Evolutionary conservation across 1,139 yeast species (phyloP), one percentile per base, ranked within the genome.

Genomic region (Sugiyamaella novakii): DNA sequence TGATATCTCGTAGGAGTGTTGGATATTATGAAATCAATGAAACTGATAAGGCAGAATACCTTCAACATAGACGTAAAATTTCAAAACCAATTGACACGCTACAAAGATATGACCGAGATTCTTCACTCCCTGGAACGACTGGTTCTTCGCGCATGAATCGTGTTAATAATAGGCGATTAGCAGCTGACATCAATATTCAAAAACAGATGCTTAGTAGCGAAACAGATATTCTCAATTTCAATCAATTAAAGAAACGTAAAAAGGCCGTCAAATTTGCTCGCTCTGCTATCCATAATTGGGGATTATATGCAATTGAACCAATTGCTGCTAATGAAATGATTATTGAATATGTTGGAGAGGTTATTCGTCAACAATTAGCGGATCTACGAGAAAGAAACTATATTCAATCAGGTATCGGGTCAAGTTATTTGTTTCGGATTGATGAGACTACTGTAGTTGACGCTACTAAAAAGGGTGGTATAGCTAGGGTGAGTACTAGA

Each of bases 261-360:
- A 92, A 92, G 65, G 96, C 96, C 0, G 97, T 92, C 10, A 85
- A 94, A 14, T 91, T 91, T 74, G 97, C 98, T 0, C 74, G 98
- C 49, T 89, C 98, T 1, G 95, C 97, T 0, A 92, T 92, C 60
- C 98, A 94, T 66, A 89, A 92, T 63, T 92, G 98, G 98, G 99
- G 99, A 0, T 71, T 92, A 43, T 92, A 89, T 69, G 98, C 98
- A 0, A 73, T 87, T 63, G 98, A 92, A 62, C 95, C 95, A 1
- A 92, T 92, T 62, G 87, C 89, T 11, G 94, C 95, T 1, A 86
- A 84, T 58, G 98, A 92, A 68, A 92, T 92, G 97, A 91, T 92
- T 61, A 92, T 94, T 54, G 99, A 94, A 67, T 92, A 92, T 62
- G 98, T 92, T n/a, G 99, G 99, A 28, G 98, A 92, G 61, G 79